A percentile compares a stretch with the other conserved stretches of the same genome.
These are phyloP conservation scores for Trypanosoma scelopori DNA, from an alignment of 208 protist genomes.

Conservation along the genomic window DNA sequence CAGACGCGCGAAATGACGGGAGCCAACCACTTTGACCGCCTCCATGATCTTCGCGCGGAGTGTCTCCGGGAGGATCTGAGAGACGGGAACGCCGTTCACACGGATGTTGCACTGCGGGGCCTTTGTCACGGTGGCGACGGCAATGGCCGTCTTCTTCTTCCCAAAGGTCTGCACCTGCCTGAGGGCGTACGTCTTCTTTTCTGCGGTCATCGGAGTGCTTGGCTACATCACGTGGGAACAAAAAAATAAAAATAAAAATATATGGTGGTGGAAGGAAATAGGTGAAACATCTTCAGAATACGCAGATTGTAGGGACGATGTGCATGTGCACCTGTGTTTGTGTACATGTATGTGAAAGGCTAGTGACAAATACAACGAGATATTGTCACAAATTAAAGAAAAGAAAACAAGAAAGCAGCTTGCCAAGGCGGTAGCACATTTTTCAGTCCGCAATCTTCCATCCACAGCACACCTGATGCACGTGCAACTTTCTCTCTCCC, in stretches of 20 bases:
- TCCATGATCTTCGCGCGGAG: conserved; percentile 98
- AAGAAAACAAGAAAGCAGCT: conserved; percentile 18
- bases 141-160: conserved; percentile 99
- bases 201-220: conserved; percentile 53
- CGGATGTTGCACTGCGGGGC: conserved; percentile 97
- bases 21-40: conserved; percentile 97
- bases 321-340: too few relatives aligned
- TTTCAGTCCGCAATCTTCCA: background rate
- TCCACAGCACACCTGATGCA: background rate
- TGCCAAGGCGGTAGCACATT: conserved; percentile 17
- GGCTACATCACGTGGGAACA: background rate
- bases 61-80: conserved; percentile 96
- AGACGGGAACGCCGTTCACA: conserved; percentile 98
- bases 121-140: conserved; percentile 96
- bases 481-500: background rate
- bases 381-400: background rate
- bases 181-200: conserved; percentile 72
- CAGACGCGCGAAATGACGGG: conserved; percentile 92
- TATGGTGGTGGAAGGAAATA: conserved; percentile 11
- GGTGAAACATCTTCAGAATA: background rate
- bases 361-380: conserved; percentile 1
- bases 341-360: conserved; percentile 1
- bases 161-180: conserved; percentile 94
- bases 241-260: conserved; percentile 24
- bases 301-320: background rate